Base-by-base conservation (phyloP, 1,284 basidiomycete species). In the Ceratorhiza oryzae-sativae region DNA sequence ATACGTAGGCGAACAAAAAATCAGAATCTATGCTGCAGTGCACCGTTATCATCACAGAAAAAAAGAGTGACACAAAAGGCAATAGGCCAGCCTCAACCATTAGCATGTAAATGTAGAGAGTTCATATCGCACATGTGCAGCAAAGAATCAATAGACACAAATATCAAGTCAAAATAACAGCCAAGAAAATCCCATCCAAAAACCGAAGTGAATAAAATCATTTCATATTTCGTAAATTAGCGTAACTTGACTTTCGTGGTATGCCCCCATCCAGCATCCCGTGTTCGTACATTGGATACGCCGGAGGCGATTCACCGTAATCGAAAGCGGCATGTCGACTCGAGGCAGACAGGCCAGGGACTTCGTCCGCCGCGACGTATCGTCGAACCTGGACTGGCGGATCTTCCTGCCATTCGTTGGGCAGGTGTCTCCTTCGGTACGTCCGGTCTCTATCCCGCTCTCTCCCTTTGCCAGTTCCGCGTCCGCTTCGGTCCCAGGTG, bases 11-110 rank as follows among this genome's bases (percentile, higher is more conserved):
- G 15, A 45, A 45, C 42, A 45, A 18, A 18, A 67, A 51, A n/a
- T 25, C 30, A 56, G 51, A 71, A 71, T 71, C 67, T 71, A 71
- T 71, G 67, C 65, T 71, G 67, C 67, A 59, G 27, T 59, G 56
- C 42, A 32, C 36, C 20, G n/a, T 27, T 45, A 45, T 45, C 15
- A 18, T 45, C 42, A 18, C 15, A 45, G 3, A 25, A 46, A 32
- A 34, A 55, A 23, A 5, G 45, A 51, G n/a, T n/a, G n/a, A n/a
- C n/a, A n/a, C n/a, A n/a, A n/a, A n/a, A n/a, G 51, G 15, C 27
- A 65, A 39, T 34, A 53, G 48, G 49, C 49, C 36, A 51, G 63
- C 67, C 67, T 49, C 39, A 55, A 48, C 67, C 42, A 59, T 46
- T 39, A 58, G 18, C 27, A 59, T 45, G 42, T 10, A 45, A 12